Conservation (phyloP, 441 rosid genomes). For the Euphorbia celastroides region DNA sequence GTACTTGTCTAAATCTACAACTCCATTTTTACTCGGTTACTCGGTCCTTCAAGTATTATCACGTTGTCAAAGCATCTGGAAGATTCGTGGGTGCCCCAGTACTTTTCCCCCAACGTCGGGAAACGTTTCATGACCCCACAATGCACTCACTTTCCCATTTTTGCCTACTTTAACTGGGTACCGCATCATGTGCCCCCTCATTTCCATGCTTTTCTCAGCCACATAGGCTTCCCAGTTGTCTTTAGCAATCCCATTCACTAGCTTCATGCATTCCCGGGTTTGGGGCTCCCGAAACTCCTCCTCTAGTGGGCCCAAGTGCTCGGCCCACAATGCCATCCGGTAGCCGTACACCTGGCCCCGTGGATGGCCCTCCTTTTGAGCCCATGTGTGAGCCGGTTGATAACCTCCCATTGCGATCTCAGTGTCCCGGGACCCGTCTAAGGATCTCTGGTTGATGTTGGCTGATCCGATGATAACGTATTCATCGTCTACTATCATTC, state of each 20-base stretch:
- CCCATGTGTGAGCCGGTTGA: conserved; percentile 63
- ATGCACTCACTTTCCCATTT: conserved; percentile 46
- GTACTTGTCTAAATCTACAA: not conserved
- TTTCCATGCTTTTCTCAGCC: conserved; percentile 29
- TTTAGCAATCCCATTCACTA: conserved; percentile 59
- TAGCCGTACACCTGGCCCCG: conserved; percentile 75
- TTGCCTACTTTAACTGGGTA: conserved; percentile 61
- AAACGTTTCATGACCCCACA: conserved; percentile 57
- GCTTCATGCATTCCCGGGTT: conserved; percentile 46
- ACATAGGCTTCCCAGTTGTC: conserved; percentile 65
- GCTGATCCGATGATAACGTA: conserved; percentile 78
- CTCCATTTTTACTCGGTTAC: too few relatives aligned
- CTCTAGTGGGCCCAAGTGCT: conserved; percentile 54
- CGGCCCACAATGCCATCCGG: conserved; percentile 86
- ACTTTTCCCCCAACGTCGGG: conserved; percentile 86
- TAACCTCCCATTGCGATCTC: conserved; percentile 90
- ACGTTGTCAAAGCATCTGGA: conserved; percentile 56
- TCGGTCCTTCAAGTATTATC: not conserved
- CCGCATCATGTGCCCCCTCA: conserved; percentile 67
- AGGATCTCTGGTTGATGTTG: conserved; percentile 75
- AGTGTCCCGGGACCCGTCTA: conserved; percentile 85
- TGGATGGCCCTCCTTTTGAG: conserved; percentile 47
- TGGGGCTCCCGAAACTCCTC: conserved; percentile 46
- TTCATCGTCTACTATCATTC: conserved; percentile 85
- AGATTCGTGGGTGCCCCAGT: conserved; percentile 55